A percentile compares a stretch with the other conserved stretches of the same genome.
phyloP scores from a whole-genome alignment of 2,329 filamentous ascomycete species.

The Fusarium lateritium region DNA sequence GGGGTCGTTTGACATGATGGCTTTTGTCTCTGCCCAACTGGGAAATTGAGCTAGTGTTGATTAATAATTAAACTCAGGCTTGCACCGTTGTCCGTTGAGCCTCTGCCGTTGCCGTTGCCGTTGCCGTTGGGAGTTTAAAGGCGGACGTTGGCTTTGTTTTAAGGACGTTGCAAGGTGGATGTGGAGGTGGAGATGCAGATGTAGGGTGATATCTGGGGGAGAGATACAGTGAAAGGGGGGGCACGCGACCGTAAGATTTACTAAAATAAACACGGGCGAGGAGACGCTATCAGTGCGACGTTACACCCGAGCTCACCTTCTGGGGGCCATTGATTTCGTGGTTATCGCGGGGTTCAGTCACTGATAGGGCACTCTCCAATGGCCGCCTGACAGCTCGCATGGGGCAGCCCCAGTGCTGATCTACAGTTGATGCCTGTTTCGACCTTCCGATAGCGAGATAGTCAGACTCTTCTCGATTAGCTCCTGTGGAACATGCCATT shows the following conservation, averaged over 20 bases:
- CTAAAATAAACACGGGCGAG: constrained; percentile 22
- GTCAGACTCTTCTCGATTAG: constrained; percentile 7
- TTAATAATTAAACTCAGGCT: background rate
- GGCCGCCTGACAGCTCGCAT: constrained; percentile 14
- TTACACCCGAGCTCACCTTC: constrained; percentile 2
- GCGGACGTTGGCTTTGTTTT: constrained; percentile 17
- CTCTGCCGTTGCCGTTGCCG: background rate
- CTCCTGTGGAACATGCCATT: constrained; percentile 27
- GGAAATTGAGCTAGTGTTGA: background rate
- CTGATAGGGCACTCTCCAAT: constrained; percentile 13
- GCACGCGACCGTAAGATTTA: constrained; percentile 30
- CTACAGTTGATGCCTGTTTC: background rate
- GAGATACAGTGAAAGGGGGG: background rate
- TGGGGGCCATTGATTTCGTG: background rate
- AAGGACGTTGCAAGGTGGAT: constrained; percentile 20
- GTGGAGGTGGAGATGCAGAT: background rate
- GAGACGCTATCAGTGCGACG: constrained; percentile 32
- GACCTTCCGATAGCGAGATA: constrained; percentile 31
- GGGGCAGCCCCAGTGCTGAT: constrained; percentile 1
- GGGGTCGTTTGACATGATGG: constrained; percentile 28
- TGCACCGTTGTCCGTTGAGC: constrained; percentile 8
- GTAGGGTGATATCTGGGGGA: too few relatives aligned
- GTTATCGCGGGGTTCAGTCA: constrained; percentile 28
- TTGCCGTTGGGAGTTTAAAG: too few relatives aligned
- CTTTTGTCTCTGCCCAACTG: background rate